phyloP scores from a whole-genome alignment of 371 early-diverging fungal genomes.

The Mucor piriformis region DNA sequence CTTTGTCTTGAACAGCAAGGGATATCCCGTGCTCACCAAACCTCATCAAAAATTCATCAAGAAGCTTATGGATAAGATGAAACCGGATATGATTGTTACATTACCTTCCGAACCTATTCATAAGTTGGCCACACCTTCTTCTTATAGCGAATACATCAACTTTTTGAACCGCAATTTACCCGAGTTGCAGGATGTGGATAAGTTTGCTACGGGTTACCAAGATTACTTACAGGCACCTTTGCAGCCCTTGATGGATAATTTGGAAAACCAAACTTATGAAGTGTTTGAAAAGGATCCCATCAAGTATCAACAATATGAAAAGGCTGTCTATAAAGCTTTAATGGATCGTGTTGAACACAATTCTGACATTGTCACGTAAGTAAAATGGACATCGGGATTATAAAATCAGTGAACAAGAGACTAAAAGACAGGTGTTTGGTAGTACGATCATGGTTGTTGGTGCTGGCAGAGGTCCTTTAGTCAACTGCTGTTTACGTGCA shows the following conservation, averaged over 20 bases:
- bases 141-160: slow-evolving; percentile 72
- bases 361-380: slow-evolving; percentile 47
- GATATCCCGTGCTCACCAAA: slow-evolving; percentile 87
- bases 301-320: slow-evolving; percentile 90
- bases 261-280: slow-evolving; percentile 91
- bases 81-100: slow-evolving; percentile 62
- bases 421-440: too few species aligned
- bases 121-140: slow-evolving; percentile 38
- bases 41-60: slow-evolving; percentile 73
- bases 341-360: slow-evolving; percentile 53
- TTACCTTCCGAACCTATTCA: slow-evolving; percentile 30
- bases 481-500: slow-evolving; percentile 82
- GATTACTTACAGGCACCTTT: slow-evolving; percentile 89
- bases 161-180: slow-evolving; percentile 70
- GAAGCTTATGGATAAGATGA: slow-evolving; percentile 60
- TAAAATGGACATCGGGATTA: too few species aligned
- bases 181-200: slow-evolving; percentile 63
- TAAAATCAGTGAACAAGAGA: too few species aligned
- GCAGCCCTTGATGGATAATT: slow-evolving; percentile 92
- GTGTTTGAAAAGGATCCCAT: slow-evolving; percentile 92
- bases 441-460: slow-evolving; percentile 88
- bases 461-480: slow-evolving; percentile 81
- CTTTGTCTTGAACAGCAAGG: slow-evolving; percentile 79
- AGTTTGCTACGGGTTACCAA: slow-evolving; percentile 79
- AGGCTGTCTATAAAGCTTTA: slow-evolving; percentile 63